Conservation (phyloP, 768 basidiomycete species). For the Lactarius vividus region DNA sequence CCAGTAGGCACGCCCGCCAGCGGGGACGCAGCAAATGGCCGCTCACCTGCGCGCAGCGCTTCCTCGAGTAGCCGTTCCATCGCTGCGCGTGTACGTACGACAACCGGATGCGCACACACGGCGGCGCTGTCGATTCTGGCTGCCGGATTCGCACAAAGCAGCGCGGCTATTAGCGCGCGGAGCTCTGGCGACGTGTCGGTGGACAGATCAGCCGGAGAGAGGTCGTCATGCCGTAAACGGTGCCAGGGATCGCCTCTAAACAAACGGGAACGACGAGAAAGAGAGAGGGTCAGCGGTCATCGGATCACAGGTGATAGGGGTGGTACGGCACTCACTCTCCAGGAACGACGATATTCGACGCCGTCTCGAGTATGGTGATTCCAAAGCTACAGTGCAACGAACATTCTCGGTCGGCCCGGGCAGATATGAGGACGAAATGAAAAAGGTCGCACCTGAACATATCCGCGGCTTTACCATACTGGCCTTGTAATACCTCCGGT, state of each 20-base stretch:
- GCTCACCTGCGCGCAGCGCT: slow-evolving; percentile 37
- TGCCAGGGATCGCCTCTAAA: slow-evolving; percentile 92
- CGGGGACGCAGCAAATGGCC: slow-evolving; percentile 58
- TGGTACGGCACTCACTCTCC: slow-evolving; percentile 69
- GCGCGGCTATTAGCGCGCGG: slow-evolving; percentile 61
- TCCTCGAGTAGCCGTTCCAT: slow-evolving; percentile 54
- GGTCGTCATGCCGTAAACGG: slow-evolving; percentile 85
- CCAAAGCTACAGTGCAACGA: slow-evolving; percentile 62
- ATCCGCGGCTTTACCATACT: slow-evolving; percentile 92
- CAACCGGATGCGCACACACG: slow-evolving; percentile 60
- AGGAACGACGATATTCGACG: slow-evolving; percentile 94
- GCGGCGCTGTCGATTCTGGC: slow-evolving; percentile 54
- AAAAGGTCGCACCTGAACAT: slow-evolving; percentile 72
- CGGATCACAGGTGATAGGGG: not conserved
- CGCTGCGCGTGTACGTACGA: slow-evolving; percentile 55
- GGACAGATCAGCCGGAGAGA: slow-evolving; percentile 71
- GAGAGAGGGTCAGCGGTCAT: slow-evolving; percentile 2
- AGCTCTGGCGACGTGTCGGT: slow-evolving; percentile 59
- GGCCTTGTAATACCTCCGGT: slow-evolving; percentile 89
- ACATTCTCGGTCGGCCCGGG: slow-evolving; percentile 10
- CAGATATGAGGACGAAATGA: not conserved
- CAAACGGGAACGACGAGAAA: slow-evolving; percentile 4
- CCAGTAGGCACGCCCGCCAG: slow-evolving; percentile 56
- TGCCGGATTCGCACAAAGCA: slow-evolving; percentile 74
- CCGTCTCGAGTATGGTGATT: slow-evolving; percentile 92